Percentiles rank a stretch among this genome's conserved stretches.
Conservation (phyloP, 441 rosid species). For the Eutrema salsugineum region DNA sequence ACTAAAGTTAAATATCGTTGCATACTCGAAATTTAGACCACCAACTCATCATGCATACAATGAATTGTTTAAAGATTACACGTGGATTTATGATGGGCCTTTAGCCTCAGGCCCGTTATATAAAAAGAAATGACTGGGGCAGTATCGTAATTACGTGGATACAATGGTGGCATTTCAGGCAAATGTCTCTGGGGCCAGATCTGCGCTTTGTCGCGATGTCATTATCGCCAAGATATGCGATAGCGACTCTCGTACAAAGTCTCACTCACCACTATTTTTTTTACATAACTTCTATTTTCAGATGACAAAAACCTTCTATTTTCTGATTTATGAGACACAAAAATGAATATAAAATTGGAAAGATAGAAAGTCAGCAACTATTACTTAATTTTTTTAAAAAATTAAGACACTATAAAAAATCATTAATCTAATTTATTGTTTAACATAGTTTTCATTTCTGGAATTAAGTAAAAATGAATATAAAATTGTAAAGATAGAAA, state of each 20-base stretch:
- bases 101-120: neutral
- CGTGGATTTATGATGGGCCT: constrained; percentile 4
- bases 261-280: neutral
- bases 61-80: neutral
- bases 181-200: constrained; percentile 44
- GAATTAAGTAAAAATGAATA: neutral
- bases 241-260: constrained; percentile 33
- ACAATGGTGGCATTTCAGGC: constrained; percentile 11
- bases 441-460: no score
- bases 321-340: neutral
- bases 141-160: neutral
- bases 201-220: constrained; percentile 54
- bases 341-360: neutral
- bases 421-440: neutral
- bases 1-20: neutral
- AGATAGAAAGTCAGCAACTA: neutral
- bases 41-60: neutral
- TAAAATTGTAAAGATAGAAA: neutral
- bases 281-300: neutral
- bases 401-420: neutral
- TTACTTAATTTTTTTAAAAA: neutral
- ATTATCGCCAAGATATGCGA: constrained; percentile 57
- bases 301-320: neutral
- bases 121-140: neutral
- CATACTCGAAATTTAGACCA: no score